Base-by-base conservation (phyloP, 768 basidiomycete species). In the Chiua virens region DNA sequence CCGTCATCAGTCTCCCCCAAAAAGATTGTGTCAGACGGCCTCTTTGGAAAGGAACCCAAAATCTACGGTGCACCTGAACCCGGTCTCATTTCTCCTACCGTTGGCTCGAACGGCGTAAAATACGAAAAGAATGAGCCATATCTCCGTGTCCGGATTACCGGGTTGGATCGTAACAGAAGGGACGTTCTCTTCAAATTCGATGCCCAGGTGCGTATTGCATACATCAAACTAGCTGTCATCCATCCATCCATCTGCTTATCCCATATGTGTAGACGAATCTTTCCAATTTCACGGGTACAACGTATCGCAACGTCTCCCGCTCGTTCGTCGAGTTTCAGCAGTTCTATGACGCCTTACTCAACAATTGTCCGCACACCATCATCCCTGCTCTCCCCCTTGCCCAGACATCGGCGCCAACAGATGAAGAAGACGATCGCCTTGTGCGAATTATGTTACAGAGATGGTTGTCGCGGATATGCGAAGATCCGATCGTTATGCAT, bases 361-460 rank as follows among this genome's bases (percentile, higher is more conserved):
- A 87, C 61, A 92, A 82, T 69, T 95, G 92, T 67, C 97, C 97
- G 0, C 97, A 98, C 64, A 96, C 95, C 23, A 97, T 99, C 60
- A 79, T 98, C 15, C 92, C 97, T 8, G 97, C 97, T 5, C 79
- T 99, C 14, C 97, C 97, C 1, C 79, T 98, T n/a, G 83, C 95
- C 1, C 92, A 96, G 58, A 98, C 95, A 1, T 98, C 95, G 13
- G 97, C 97, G 3, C 88, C 92, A 22, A 94, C 92, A 13, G 97
- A 98, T 63, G 97, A 98, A 72, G 97, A 98, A 71, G 97, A 99
- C 69, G 97, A 98, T 68, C 81, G 97, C 18, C 79, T 99, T 3
- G 92, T 99, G 28, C 89, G 89, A 66, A 88, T 95, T 53, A 92
- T 95, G 81, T 76, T 98, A 20, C 97, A 98, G 70, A 77, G 91